phyloP scores from a whole-genome alignment of 2,329 filamentous ascomycete genomes.

The Lachnellula suecica region DNA sequence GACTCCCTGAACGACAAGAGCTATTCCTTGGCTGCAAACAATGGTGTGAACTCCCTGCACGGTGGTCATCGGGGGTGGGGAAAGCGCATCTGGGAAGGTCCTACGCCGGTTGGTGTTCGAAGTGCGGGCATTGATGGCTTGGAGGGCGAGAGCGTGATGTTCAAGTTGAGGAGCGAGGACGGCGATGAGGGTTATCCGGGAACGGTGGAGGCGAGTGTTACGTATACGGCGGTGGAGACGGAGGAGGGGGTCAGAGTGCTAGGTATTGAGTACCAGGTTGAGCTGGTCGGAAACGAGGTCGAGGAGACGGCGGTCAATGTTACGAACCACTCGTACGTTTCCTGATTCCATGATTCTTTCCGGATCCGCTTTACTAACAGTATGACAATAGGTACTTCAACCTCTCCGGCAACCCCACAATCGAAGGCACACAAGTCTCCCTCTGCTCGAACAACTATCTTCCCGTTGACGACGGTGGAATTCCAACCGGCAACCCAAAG shows the following conservation, averaged over 20 bases:
- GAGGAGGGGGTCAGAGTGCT: conserved; percentile 65
- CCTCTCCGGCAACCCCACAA: conserved; percentile 53
- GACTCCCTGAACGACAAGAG: conserved; percentile 68
- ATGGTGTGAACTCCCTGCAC: conserved; percentile 75
- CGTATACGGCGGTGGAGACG: conserved; percentile 70
- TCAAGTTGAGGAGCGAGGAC: conserved; percentile 68
- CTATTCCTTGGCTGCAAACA: conserved; percentile 73
- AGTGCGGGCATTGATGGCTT: conserved; percentile 51
- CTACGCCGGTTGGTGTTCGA: conserved; percentile 55
- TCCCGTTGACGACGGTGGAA: conserved; percentile 69
- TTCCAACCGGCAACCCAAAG: conserved; percentile 67
- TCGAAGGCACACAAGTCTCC: conserved; percentile 60
- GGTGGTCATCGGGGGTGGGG: conserved; percentile 77
- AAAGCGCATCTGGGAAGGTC: conserved; percentile 74
- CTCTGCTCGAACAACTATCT: conserved; percentile 65
- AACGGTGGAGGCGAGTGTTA: conserved; percentile 72
- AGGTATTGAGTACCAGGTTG: conserved; percentile 86
- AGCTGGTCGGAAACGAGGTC: conserved; percentile 64
- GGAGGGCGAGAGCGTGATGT: conserved; percentile 64
- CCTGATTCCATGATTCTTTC: neutral
- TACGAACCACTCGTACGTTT: conserved; percentile 85
- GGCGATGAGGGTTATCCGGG: conserved; percentile 91
- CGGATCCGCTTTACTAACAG: neutral
- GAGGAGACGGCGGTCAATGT: conserved; percentile 92
- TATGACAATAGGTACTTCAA: conserved; percentile 61